Evolutionary conservation across 768 basidiomycete species (phyloP).

Genomic region (Vishniacozyma victoriae): DNA sequence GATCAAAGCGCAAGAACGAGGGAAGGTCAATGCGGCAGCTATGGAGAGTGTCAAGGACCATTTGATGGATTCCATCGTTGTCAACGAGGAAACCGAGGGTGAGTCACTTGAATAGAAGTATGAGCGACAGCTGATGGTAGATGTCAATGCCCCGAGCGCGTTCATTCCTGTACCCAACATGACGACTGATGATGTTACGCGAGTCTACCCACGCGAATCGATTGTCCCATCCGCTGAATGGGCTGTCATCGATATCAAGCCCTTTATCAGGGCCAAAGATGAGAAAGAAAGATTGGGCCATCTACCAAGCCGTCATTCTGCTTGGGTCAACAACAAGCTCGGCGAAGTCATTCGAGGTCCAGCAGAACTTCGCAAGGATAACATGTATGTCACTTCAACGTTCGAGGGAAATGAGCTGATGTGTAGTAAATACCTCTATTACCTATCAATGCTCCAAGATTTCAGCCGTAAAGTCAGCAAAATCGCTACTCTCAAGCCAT

Average conservation of each 20-base stretch:
- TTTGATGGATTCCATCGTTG: conserved; percentile 76
- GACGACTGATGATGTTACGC: conserved; percentile 62
- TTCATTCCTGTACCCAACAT: conserved; percentile 70
- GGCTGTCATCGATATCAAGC: conserved; percentile 59
- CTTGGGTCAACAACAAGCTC: conserved; percentile 60
- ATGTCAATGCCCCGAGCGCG: conserved; percentile 49
- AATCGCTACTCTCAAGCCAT: conserved; percentile 11
- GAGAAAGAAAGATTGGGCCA: conserved; percentile 54
- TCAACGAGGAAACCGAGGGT: conserved; percentile 69
- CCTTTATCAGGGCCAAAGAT: conserved; percentile 55
- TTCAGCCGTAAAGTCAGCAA: conserved; percentile 14
- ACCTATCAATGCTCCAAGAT: conserved; percentile 73
- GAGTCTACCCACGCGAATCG: conserved; percentile 55
- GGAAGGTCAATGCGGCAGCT: conserved; percentile 78
- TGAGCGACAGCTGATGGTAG: conserved; percentile 1
- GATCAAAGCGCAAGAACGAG: conserved; percentile 78
- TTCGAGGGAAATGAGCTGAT: neutral
- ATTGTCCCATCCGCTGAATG: conserved; percentile 78
- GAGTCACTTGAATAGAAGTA: conserved; percentile 23
- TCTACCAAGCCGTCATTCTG: conserved; percentile 57
- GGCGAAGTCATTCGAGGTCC: conserved; percentile 11
- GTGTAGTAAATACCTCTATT: conserved; percentile 67
- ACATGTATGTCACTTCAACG: conserved; percentile 4
- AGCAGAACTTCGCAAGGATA: too few relatives aligned
- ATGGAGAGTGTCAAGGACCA: conserved; percentile 78